These are phyloP conservation scores for Cystoisospora suis DNA, from an alignment of 169 alveolate genomes.

Conservation along the genomic window DNA sequence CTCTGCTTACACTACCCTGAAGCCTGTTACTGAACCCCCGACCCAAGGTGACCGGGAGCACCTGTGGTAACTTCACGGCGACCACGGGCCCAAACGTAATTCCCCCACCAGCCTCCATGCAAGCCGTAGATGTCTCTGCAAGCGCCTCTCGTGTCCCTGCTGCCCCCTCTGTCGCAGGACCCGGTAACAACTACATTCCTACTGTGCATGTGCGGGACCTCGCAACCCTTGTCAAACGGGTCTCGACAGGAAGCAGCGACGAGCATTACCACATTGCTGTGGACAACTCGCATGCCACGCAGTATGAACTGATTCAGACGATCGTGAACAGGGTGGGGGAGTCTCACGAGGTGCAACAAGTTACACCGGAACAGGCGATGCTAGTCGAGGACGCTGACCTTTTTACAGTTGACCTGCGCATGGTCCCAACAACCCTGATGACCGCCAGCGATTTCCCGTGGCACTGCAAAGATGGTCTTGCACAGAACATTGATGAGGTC, in stretches of 20 bases:
- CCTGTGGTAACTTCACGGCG: no score
- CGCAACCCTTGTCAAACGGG: constrained; percentile 76
- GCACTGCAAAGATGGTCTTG: constrained; percentile 40
- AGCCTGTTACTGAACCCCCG: no score
- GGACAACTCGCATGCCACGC: constrained; percentile 83
- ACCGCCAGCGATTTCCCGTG: constrained; percentile 38
- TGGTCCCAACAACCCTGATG: constrained; percentile 28
- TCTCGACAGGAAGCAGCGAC: constrained; percentile 77
- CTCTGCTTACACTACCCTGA: no score
- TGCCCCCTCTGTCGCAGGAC: constrained; percentile 63
- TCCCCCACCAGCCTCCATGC: no score
- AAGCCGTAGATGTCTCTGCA: background rate
- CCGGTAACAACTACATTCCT: constrained; percentile 87
- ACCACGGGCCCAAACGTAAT: no score
- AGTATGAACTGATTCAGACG: constrained; percentile 76
- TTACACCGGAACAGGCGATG: constrained; percentile 52
- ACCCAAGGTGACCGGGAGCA: no score
- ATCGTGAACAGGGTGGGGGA: constrained; percentile 86
- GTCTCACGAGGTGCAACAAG: constrained; percentile 74
- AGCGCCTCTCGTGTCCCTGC: background rate
- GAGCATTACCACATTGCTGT: constrained; percentile 84
- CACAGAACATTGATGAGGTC: constrained; percentile 73
- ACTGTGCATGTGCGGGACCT: constrained; percentile 87
- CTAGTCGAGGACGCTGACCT: constrained; percentile 58
- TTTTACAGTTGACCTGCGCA: constrained; percentile 77